Base-by-base conservation (phyloP, 768 basidiomycete species). In the Leucogyrophana mollusca region DNA sequence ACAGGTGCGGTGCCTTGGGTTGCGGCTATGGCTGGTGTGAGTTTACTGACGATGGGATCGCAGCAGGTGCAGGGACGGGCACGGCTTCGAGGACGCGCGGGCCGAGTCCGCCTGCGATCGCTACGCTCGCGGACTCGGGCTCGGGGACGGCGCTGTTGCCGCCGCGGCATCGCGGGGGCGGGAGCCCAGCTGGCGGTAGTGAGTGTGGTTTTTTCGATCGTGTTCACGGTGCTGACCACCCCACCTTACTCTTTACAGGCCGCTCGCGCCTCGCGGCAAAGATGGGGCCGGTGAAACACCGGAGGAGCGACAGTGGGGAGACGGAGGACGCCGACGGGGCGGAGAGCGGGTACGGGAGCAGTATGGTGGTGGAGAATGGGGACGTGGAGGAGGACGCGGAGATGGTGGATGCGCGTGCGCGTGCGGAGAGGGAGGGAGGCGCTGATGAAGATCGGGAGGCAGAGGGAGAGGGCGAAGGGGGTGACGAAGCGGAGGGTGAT, bases 401-500 rank as follows among this genome's bases (percentile, higher is more conserved):
- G n/a, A 56, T 36, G n/a, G 60, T 56, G 34, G 57, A 50, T 32
- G 45, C 49, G 33, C 56, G 10, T n/a, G n/a, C n/a, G n/a, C n/a
- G n/a, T n/a, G n/a, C 10, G 69, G 50, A 8, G 73, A 73, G 20
- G 71, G n/a, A n/a, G n/a, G n/a, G n/a, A n/a, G n/a, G n/a, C n/a
- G n/a, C n/a, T 55, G 8, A 60, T 56, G 10, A 54, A 45, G 73
- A 73, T 11, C 65, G 59, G 8, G 71, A 67, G 27, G 56, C 56
- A 4, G 68, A 61, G 35, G 56, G 56, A 3, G 51, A 43, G 10
- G 65, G 62, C n/a, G 57, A 36, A n/a, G 59, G 59, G 14, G 58
- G 20, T 10, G 55, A 52, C 44, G 60, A 47, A 70, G 47, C 50
- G 71, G 25, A 69, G 66, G 52, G 70, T 69, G 22, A 69, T 70